phyloP scores from a whole-genome alignment of 768 basidiomycete genomes.

The Kwoniella bestiolae region DNA sequence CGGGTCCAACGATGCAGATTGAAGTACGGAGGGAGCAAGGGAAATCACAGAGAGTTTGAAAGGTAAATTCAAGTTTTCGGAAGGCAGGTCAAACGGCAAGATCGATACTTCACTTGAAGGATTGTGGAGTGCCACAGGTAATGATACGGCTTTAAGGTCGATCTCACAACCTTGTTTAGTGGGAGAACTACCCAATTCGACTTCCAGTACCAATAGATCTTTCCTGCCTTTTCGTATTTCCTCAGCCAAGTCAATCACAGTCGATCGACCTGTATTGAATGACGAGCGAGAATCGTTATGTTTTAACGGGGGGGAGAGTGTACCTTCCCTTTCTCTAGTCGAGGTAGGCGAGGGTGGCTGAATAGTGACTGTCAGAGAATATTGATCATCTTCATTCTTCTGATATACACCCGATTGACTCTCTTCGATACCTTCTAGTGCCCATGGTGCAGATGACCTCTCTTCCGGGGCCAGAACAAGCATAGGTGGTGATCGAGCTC shows the following conservation, averaged over 20 bases:
- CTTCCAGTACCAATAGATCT: slow-evolving; percentile 76
- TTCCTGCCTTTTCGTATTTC: slow-evolving; percentile 59
- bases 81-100: slow-evolving; percentile 37
- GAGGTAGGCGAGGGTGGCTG: slow-evolving; percentile 25
- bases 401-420: slow-evolving; percentile 36
- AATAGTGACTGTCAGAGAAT: slow-evolving; percentile 41
- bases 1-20: slow-evolving; percentile 65
- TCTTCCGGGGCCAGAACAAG: slow-evolving; percentile 57
- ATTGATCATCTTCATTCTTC: slow-evolving; percentile 40
- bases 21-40: slow-evolving; percentile 76
- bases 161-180: slow-evolving; percentile 59
- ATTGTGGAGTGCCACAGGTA: slow-evolving; percentile 62
- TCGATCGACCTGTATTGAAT: slow-evolving; percentile 54
- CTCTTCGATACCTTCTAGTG: slow-evolving; percentile 41
- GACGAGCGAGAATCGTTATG: slow-evolving; percentile 58
- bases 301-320: slow-evolving; percentile 35
- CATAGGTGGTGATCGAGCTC: slow-evolving; percentile 70
- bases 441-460: slow-evolving; percentile 43
- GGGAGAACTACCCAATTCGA: slow-evolving; percentile 32
- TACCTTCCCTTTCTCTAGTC: slow-evolving; percentile 19
- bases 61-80: slow-evolving; percentile 38
- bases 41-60: slow-evolving; percentile 67
- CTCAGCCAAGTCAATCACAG: slow-evolving; percentile 58
- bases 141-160: slow-evolving; percentile 54
- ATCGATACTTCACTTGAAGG: slow-evolving; percentile 21